Conservation (phyloP, 2,329 filamentous ascomycete species). For the Penicillium corylophilum region DNA sequence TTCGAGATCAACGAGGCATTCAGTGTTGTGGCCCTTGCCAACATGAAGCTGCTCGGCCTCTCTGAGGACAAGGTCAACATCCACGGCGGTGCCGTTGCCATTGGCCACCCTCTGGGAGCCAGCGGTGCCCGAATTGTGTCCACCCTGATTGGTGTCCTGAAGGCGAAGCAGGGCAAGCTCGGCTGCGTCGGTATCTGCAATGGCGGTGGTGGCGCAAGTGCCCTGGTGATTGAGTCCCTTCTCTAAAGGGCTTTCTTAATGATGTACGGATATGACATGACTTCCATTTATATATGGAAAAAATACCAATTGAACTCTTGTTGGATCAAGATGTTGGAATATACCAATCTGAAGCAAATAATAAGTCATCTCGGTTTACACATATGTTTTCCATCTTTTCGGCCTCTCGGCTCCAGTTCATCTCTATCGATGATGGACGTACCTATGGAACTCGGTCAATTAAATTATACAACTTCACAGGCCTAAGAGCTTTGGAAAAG, state of each 20-base stretch:
- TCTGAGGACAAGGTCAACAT: conserved; percentile 87
- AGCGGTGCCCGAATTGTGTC: conserved; percentile 92
- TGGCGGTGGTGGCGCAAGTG: conserved; percentile 91
- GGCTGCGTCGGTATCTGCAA: conserved; percentile 97
- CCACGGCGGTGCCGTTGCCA: conserved; percentile 90
- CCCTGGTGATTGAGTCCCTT: conserved; percentile 77
- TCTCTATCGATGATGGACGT: neutral
- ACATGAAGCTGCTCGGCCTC: conserved; percentile 85
- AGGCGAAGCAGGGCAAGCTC: conserved; percentile 89
- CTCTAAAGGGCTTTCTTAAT: conserved; percentile 30
- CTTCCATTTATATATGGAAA: conserved; percentile 11
- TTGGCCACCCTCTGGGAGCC: conserved; percentile 91
- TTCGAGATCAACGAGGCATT: conserved; percentile 99
- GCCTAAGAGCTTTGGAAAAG: neutral
- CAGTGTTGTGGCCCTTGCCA: conserved; percentile 91
- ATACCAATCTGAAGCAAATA: neutral
- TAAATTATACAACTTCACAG: neutral
- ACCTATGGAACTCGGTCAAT: neutral
- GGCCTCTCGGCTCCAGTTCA: neutral
- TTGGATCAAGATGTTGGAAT: conserved; percentile 4
- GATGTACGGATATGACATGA: conserved; percentile 24
- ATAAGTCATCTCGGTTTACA: neutral
- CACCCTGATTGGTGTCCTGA: conserved; percentile 83
- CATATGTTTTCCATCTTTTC: neutral
- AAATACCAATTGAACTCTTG: conserved; percentile 6